Conservation (phyloP, 352 stramenopile genomes). For the Phytophthora quininea region DNA sequence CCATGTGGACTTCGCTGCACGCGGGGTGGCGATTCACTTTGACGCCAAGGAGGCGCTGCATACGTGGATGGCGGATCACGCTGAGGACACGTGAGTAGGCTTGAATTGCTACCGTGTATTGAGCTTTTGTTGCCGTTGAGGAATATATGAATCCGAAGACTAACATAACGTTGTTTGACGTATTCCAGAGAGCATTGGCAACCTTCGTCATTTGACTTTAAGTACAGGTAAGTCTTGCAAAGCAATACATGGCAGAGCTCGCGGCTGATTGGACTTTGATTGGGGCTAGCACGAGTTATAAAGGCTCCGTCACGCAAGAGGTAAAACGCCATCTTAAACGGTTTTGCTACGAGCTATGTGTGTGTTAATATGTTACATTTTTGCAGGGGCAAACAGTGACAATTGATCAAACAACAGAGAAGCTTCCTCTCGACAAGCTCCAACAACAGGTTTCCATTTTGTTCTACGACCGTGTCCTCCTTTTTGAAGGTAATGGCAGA, state of each 20-base stretch:
- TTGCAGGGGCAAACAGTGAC: constrained; percentile 8
- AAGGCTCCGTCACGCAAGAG: constrained; percentile 35
- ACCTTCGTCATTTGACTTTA: constrained; percentile 61
- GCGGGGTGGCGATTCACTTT: constrained; percentile 46
- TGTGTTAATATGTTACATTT: not conserved
- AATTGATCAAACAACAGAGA: constrained; percentile 30
- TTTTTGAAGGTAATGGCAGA: constrained; percentile 58
- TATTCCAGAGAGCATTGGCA: constrained; percentile 28
- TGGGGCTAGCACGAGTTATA: constrained; percentile 39
- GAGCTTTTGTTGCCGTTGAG: not conserved
- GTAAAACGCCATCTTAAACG: not conserved
- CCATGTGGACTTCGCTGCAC: constrained; percentile 31
- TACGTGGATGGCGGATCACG: constrained; percentile 44
- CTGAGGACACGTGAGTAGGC: constrained; percentile 16
- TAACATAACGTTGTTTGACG: not conserved
- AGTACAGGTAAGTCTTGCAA: constrained; percentile 44
- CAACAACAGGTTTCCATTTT: constrained; percentile 56
- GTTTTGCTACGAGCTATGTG: not conserved
- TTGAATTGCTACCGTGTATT: no score
- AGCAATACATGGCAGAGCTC: no score
- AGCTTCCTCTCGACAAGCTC: constrained; percentile 58
- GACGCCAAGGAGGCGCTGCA: constrained; percentile 45
- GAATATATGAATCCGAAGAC: not conserved
- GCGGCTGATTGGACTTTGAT: not conserved
- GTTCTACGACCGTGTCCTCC: constrained; percentile 60